Conservation (phyloP, 352 stramenopile genomes). For the Plasmopara muralis region DNA sequence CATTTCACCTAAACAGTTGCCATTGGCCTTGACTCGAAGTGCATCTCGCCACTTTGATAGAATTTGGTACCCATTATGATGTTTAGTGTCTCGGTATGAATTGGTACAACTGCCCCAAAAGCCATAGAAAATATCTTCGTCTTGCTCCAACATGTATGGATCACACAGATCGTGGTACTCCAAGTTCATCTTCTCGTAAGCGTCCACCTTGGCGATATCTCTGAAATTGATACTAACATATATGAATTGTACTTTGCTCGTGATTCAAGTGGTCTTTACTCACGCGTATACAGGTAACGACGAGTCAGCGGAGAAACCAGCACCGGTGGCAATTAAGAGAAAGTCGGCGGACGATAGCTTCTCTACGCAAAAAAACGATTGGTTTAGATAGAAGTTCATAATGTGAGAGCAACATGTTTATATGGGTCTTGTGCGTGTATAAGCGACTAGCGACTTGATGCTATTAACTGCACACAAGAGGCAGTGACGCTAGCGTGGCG, state of each 20-base stretch:
- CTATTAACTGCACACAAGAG: neutral
- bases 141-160: conserved; percentile 74
- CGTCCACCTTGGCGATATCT: conserved; percentile 79
- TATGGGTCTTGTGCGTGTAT: neutral
- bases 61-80: conserved; percentile 75
- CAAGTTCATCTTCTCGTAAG: conserved; percentile 70
- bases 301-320: conserved; percentile 88
- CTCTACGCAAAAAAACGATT: conserved; percentile 30
- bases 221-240: conserved; percentile 17
- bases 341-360: conserved; percentile 75
- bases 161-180: conserved; percentile 89
- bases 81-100: conserved; percentile 69
- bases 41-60: conserved; percentile 46
- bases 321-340: conserved; percentile 80
- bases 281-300: conserved; percentile 86
- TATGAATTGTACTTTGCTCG: conserved; percentile 2
- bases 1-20: conserved; percentile 16
- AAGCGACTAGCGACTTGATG: too few species aligned
- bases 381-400: conserved; percentile 1
- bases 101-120: conserved; percentile 90
- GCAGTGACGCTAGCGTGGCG: neutral
- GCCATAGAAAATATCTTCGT: conserved; percentile 83
- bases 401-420: neutral
- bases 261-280: conserved; percentile 5
- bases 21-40: conserved; percentile 13